A percentile compares a stretch with the other conserved stretches of the same genome.
These are phyloP conservation scores for Westerdykella aurantiaca DNA, from an alignment of 2,329 filamentous ascomycete genomes.

Conservation along the genomic window DNA sequence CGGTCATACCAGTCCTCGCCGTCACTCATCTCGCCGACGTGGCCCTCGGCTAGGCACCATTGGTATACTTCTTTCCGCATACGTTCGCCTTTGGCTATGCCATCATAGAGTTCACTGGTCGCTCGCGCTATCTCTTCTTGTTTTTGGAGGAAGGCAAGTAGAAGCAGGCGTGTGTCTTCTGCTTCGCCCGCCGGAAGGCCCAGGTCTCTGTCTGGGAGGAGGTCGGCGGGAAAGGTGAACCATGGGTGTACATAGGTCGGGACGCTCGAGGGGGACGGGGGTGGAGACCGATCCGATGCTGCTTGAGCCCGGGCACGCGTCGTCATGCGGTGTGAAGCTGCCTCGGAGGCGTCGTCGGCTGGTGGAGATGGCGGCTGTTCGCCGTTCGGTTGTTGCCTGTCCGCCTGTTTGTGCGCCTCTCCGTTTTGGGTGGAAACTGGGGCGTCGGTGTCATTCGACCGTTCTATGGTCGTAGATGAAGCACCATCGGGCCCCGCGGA, in stretches of 20 bases:
- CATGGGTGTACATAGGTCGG: constrained; percentile 65
- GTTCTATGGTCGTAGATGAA: not conserved
- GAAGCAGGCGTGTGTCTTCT: constrained; percentile 67
- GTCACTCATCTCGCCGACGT: constrained; percentile 74
- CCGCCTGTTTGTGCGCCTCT: not conserved
- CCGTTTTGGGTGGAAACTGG: constrained; percentile 16
- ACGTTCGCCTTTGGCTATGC: constrained; percentile 66
- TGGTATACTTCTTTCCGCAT: constrained; percentile 65
- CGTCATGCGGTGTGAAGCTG: constrained; percentile 49
- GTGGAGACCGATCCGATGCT: constrained; percentile 34
- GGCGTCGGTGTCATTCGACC: constrained; percentile 13
- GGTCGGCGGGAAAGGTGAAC: constrained; percentile 60
- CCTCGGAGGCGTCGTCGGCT: constrained; percentile 39
- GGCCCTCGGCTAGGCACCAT: constrained; percentile 74
- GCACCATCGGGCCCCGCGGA: constrained; percentile 15
- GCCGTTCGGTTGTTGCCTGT: constrained; percentile 17
- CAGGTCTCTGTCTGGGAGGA: constrained; percentile 62
- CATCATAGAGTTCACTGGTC: constrained; percentile 60
- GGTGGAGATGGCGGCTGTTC: constrained; percentile 16
- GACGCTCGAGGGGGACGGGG: constrained; percentile 43
- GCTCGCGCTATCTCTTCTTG: constrained; percentile 77
- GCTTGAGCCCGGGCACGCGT: constrained; percentile 50
- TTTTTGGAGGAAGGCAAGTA: constrained; percentile 76
- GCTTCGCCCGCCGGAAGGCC: constrained; percentile 69
- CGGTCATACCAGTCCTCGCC: constrained; percentile 86